A percentile compares a stretch with the other conserved stretches of the same genome.
phyloP scores from a whole-genome alignment of 805 yeast species.

The Maudiozyma turicensis region DNA sequence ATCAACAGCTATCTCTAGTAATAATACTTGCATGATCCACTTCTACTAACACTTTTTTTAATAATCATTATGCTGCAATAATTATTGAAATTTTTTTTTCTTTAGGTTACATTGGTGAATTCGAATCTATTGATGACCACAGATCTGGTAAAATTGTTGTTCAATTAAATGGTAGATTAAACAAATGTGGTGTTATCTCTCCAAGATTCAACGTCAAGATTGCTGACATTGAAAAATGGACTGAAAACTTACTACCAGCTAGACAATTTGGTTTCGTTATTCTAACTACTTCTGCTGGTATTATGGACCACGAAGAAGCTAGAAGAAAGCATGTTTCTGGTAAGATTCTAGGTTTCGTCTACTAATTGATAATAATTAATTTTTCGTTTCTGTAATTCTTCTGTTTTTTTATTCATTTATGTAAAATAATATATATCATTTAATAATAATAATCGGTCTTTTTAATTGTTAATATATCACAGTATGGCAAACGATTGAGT shows the following conservation, averaged over 20 bases:
- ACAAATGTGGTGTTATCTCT: conserved; percentile 97
- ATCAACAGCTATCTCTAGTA: neutral
- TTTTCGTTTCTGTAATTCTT: neutral
- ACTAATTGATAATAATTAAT: conserved; percentile 36
- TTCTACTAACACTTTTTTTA: neutral
- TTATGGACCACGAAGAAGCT: conserved; percentile 99
- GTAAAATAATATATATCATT: too few species aligned
- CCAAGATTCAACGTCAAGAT: conserved; percentile 97
- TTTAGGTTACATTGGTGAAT: conserved; percentile 81
- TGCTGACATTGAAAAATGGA: conserved; percentile 95
- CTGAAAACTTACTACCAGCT: conserved; percentile 94
- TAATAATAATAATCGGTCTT: too few species aligned
- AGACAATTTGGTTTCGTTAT: conserved; percentile 98
- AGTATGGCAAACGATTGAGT: too few species aligned
- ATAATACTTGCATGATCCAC: neutral
- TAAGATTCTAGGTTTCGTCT: conserved; percentile 94
- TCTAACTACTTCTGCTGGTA: conserved; percentile 98
- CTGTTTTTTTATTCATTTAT: neutral
- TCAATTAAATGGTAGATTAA: conserved; percentile 93
- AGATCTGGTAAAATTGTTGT: conserved; percentile 96
- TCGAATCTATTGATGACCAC: conserved; percentile 97
- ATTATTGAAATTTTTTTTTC: neutral
- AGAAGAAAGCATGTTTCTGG: conserved; percentile 99
- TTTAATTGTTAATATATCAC: too few species aligned
- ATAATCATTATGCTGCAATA: neutral